Evolutionary conservation across 352 stramenopile species (phyloP), one percentile per base, ranked within the genome.

Genomic region (Phytopythium chamaehyphon): DNA sequence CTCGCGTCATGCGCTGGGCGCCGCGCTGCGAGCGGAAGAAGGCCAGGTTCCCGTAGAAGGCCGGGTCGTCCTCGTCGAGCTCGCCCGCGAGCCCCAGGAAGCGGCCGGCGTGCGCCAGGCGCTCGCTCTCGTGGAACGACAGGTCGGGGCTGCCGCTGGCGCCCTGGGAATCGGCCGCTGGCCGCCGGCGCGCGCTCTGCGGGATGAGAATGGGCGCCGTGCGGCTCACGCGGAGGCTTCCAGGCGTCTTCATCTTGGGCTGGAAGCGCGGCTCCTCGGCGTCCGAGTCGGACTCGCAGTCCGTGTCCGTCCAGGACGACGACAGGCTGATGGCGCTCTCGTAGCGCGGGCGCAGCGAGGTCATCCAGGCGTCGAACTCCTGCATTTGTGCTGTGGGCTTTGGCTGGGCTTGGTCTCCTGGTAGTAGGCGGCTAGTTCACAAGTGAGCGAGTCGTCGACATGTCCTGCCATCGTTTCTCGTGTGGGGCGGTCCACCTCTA

Each of bases 11-110:
- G 14, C 9, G 39, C 55, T 66, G 63, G 42, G 51, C 26, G 12
- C 57, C 56, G 58, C 66, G 64, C 57, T 85, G 74, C 23, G 74
- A 83, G 54, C 69, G 69, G 57, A 88, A 78, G 64, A 83, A 86
- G 18, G 72, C 77, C 33, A 86, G 61, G 59, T 88, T 88, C 40
- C 71, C 69, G 51, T 83, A 89, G 56, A 86, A 61, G 52, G 71
- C 61, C 19, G 71, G 63, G 38, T 89, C 73, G 28, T 86, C 77
- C 52, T 89, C 74, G 48, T 89, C 72, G 19, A 74, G 57, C 21
- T 78, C 74, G 31, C 63, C 44, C 23, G 65, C 45, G 54, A 55
- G 19, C 8, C 51, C 36, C 19, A 61, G 35, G 40, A 62, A 70
- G 44, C 61, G 61, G 6, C 57, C 51, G n/a, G 64, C 47, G 44